A percentile compares a stretch with the other conserved stretches of the same genome.
Conservation (phyloP, 1,284 basidiomycete species). For the Fomitopsis pinicola region DNA sequence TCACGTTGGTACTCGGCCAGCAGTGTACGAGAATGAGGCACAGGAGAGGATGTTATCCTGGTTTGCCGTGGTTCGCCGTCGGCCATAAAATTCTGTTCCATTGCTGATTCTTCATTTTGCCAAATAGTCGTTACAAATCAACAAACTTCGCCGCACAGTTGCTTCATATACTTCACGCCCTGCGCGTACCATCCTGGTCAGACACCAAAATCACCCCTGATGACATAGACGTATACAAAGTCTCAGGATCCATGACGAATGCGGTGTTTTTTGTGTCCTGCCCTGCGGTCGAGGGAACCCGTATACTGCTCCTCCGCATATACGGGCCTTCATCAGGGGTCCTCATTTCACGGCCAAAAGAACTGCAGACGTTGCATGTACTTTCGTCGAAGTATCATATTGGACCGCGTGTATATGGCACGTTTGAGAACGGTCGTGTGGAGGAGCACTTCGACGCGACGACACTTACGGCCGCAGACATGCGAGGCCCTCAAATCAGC, state of each 20-base stretch:
- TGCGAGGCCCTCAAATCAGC: conserved; percentile 73
- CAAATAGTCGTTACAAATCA: conserved; percentile 63
- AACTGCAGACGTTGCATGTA: conserved; percentile 83
- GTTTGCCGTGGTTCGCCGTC: conserved; percentile 21
- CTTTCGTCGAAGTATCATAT: conserved; percentile 84
- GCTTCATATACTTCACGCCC: conserved; percentile 47
- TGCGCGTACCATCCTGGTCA: conserved; percentile 59
- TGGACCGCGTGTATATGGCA: conserved; percentile 89
- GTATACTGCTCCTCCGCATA: conserved; percentile 80
- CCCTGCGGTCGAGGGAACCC: conserved; percentile 43
- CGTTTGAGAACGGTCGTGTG: conserved; percentile 88
- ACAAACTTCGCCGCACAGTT: conserved; percentile 54
- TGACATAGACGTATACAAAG: conserved; percentile 66
- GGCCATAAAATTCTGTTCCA: conserved; percentile 7
- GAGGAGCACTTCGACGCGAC: conserved; percentile 92
- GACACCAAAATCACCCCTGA: conserved; percentile 40
- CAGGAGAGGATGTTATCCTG: conserved; percentile 20
- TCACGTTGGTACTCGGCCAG: conserved; percentile 19
- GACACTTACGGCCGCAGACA: conserved; percentile 71
- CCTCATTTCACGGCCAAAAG: conserved; percentile 81
- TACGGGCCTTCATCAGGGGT: conserved; percentile 85
- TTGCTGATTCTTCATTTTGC: conserved; percentile 9
- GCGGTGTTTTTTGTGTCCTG: conserved; percentile 90
- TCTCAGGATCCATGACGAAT: conserved; percentile 91
- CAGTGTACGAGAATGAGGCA: conserved; percentile 19